phyloP scores from a whole-genome alignment of 352 stramenopile species.

The Blastocystis hominis region DNA sequence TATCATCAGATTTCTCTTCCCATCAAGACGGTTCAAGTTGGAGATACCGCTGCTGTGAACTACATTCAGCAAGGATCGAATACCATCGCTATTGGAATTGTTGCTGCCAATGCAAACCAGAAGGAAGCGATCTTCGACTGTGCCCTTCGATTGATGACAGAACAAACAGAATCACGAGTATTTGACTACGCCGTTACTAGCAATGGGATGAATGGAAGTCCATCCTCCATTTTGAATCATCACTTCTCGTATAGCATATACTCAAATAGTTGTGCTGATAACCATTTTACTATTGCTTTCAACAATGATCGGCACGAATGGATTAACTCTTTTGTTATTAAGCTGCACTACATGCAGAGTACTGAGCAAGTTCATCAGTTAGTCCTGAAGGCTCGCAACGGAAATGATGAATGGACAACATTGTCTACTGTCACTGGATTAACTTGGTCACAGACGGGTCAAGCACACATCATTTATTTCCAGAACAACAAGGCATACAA shows the following conservation, averaged over 20 bases:
- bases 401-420: background rate
- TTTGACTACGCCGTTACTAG: background rate
- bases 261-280: background rate
- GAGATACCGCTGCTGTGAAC: background rate
- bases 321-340: background rate
- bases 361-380: background rate
- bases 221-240: background rate
- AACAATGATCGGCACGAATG: background rate
- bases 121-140: background rate
- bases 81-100: background rate
- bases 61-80: background rate
- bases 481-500: background rate
- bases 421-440: background rate
- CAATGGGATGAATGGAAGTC: background rate
- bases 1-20: conserved; percentile 19
- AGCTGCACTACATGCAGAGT: background rate
- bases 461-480: background rate
- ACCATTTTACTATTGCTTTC: background rate
- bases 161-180: background rate
- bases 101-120: background rate
- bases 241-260: background rate
- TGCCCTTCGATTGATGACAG: background rate
- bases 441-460: background rate
- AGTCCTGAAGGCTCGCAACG: background rate
- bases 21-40: background rate